Conservation (phyloP, 78 protist genomes). For the slime mould (Dictyostelium discoideum) region dicty_2.7 NC_007091.3:342001-342500, state of each 20-base stretch:
- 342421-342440: background rate
- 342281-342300: constrained; percentile 35
- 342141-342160: background rate
- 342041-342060: constrained; percentile 17
- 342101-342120: background rate
- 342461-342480: background rate
- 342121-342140: background rate
- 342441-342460: background rate
- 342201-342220: constrained; percentile 83
- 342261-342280: constrained; percentile 63
- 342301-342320: constrained; percentile 33
- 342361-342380: constrained; percentile 61
- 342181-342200: constrained; percentile 41
- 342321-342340: background rate
- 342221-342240: constrained; percentile 3
- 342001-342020: constrained; percentile 61
- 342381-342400: constrained; percentile 50
- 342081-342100: background rate
- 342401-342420: constrained; percentile 75
- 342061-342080: constrained; percentile 16
- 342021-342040: constrained; percentile 58
- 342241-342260: constrained; percentile 47
- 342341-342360: constrained; percentile 44
- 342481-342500: background rate
- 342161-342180: background rate